Percentiles rank a stretch among this genome's conserved stretches.
These are phyloP conservation scores for Gossypium trilobum DNA, from an alignment of 441 rosid species.

Conservation along the genomic window DNA sequence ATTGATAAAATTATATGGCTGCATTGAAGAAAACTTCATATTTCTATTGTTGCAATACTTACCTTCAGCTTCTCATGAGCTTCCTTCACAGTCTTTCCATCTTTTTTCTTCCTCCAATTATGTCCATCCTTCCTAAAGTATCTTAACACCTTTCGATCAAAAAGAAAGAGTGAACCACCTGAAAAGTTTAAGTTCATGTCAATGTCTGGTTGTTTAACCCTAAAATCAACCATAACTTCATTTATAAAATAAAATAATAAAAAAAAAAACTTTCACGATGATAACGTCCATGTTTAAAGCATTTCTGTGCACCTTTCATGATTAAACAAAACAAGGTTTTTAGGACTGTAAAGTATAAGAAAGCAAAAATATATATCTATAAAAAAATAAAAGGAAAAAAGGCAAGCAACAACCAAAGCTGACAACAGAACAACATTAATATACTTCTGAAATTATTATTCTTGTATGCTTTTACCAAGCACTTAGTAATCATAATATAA, in stretches of 20 bases:
- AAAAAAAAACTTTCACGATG: neutral
- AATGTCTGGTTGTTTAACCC: neutral
- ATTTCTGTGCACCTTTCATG: neutral
- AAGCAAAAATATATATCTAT: neutral
- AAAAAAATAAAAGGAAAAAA: too few species aligned
- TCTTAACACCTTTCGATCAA: slow-evolving; percentile 87
- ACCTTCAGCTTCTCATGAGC: slow-evolving; percentile 96
- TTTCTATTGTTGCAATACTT: slow-evolving; percentile 7
- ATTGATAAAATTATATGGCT: neutral
- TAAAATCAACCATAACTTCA: neutral
- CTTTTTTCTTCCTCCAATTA: slow-evolving; percentile 91
- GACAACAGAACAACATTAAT: neutral
- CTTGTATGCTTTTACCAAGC: neutral
- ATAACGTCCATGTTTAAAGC: neutral
- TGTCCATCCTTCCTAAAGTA: slow-evolving; percentile 96
- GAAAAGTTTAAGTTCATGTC: slow-evolving; percentile 15
- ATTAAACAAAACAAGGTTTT: neutral
- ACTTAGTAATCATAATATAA: neutral
- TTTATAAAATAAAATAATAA: neutral
- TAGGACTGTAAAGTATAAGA: neutral
- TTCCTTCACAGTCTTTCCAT: slow-evolving; percentile 89
- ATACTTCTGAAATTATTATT: neutral
- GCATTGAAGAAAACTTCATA: neutral
- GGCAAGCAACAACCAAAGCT: neutral
- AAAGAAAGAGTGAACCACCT: slow-evolving; percentile 97